Percentiles rank a stretch among this genome's conserved stretches.
These are phyloP conservation scores for Phalaenopsis aphrodite DNA, from an alignment of 106 monocot species.

Conservation along the genomic window DNA sequence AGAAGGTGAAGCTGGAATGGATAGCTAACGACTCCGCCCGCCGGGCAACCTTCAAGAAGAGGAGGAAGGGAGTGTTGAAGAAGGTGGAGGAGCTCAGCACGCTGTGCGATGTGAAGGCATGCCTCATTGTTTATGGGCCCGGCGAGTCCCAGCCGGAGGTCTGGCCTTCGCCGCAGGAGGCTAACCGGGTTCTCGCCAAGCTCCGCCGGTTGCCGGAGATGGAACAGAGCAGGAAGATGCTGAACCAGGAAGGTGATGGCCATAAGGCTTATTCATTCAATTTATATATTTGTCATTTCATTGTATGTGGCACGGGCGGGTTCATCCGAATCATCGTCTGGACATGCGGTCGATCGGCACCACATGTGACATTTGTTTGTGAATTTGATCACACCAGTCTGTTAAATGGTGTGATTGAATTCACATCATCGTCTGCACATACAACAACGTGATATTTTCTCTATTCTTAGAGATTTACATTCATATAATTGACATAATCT, in stretches of 20 bases:
- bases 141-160: slow-evolving; percentile 28
- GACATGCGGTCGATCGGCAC: too few relatives aligned
- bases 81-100: slow-evolving; percentile 37
- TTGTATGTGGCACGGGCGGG: too few relatives aligned
- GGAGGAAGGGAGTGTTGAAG: slow-evolving; percentile 36
- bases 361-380: too few relatives aligned
- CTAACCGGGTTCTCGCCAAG: slow-evolving; percentile 9
- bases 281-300: too few relatives aligned
- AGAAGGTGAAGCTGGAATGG: slow-evolving; percentile 43
- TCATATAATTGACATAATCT: too few relatives aligned
- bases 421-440: too few relatives aligned
- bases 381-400: too few relatives aligned
- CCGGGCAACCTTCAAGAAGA: slow-evolving; percentile 35
- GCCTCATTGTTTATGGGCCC: slow-evolving; percentile 24
- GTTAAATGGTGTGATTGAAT: too few relatives aligned
- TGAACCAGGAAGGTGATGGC: slow-evolving; percentile 24
- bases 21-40: slow-evolving; percentile 25
- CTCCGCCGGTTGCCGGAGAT: slow-evolving; percentile 34
- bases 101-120: slow-evolving; percentile 29
- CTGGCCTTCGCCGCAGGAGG: slow-evolving; percentile 23
- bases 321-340: too few relatives aligned
- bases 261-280: too few relatives aligned
- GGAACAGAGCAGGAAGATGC: slow-evolving; percentile 43
- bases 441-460: too few relatives aligned
- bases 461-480: too few relatives aligned